Conservation (phyloP, 2,329 filamentous ascomycete species). For the Fusarium bulbicola region DNA sequence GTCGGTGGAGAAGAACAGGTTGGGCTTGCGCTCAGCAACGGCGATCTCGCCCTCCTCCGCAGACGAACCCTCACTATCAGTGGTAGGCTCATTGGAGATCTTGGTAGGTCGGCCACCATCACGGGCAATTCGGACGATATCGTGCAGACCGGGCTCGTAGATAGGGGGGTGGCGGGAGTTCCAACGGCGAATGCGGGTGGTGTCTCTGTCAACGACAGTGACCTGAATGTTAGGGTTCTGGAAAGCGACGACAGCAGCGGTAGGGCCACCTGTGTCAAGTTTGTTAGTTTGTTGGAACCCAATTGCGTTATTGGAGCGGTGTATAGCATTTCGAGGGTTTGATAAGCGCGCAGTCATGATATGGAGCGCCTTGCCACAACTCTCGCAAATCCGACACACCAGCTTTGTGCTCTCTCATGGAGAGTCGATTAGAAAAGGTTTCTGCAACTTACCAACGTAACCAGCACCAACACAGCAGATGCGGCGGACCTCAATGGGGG, state of each 20-base stretch:
- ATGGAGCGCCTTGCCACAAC: not conserved
- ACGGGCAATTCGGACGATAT: conserved; percentile 72
- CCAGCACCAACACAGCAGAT: conserved; percentile 81
- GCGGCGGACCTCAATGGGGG: conserved; percentile 57
- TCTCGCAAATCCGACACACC: not conserved
- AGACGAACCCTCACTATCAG: conserved; percentile 45
- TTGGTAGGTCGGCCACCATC: conserved; percentile 61
- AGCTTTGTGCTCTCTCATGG: not conserved
- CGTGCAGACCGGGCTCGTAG: conserved; percentile 75
- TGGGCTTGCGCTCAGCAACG: conserved; percentile 62
- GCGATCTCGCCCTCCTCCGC: conserved; percentile 45
- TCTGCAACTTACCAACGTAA: conserved; percentile 71
- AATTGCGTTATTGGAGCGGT: conserved; percentile 17
- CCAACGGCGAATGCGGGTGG: conserved; percentile 74
- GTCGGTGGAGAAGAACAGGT: conserved; percentile 79
- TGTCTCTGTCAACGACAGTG: conserved; percentile 78
- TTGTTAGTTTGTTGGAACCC: conserved; percentile 22
- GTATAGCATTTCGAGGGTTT: not conserved
- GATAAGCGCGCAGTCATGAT: conserved; percentile 20
- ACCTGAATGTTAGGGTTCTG: conserved; percentile 77
- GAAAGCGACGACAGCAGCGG: conserved; percentile 77
- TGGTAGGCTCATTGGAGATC: conserved; percentile 51
- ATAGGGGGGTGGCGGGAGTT: conserved; percentile 78
- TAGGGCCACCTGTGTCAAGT: conserved; percentile 69
- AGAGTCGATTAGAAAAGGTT: not conserved